Percentiles rank a stretch among this genome's conserved stretches.
Evolutionary conservation across 352 stramenopile species (phyloP).

Genomic region (Blastocystis sp.): DNA sequence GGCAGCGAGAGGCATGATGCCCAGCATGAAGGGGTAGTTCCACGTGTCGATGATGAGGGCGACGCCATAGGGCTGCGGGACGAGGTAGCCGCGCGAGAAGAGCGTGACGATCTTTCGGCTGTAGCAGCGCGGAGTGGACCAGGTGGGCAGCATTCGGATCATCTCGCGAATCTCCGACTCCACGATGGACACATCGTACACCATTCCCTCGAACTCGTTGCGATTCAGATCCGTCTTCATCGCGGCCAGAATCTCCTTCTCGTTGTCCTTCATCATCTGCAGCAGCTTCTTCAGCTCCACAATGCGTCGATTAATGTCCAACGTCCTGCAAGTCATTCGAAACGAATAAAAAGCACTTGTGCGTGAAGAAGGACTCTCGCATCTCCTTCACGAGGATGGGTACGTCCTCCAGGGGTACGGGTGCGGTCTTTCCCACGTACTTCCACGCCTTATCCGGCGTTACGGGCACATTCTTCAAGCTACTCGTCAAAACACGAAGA

Average conservation of each 20-base stretch:
- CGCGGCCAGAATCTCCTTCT: constrained; percentile 70
- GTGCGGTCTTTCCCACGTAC: constrained; percentile 29
- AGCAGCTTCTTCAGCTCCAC: constrained; percentile 72
- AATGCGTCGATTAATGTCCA: constrained; percentile 51
- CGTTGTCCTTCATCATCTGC: constrained; percentile 73
- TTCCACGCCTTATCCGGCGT: constrained; percentile 39
- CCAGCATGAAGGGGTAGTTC: constrained; percentile 85
- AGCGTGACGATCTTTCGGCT: constrained; percentile 73
- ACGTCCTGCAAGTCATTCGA: background rate
- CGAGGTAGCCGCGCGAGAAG: constrained; percentile 75
- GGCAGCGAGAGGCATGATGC: constrained; percentile 79
- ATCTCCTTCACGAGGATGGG: constrained; percentile 60
- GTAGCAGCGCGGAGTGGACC: constrained; percentile 75
- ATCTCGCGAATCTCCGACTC: constrained; percentile 78
- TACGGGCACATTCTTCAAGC: constrained; percentile 43
- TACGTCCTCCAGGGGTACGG: constrained; percentile 12
- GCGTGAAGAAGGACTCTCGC: constrained; percentile 60
- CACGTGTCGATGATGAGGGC: constrained; percentile 85
- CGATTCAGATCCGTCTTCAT: constrained; percentile 73
- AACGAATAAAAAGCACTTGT: background rate
- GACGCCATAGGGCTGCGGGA: constrained; percentile 79
- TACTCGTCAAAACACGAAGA: background rate
- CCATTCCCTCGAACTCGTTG: constrained; percentile 77
- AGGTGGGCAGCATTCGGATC: constrained; percentile 71
- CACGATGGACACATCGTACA: constrained; percentile 75